A percentile compares a stretch with the other conserved stretches of the same genome.
These are phyloP conservation scores for Serendipita sp. DNA, from an alignment of 768 basidiomycete genomes.

Conservation along the genomic window DNA sequence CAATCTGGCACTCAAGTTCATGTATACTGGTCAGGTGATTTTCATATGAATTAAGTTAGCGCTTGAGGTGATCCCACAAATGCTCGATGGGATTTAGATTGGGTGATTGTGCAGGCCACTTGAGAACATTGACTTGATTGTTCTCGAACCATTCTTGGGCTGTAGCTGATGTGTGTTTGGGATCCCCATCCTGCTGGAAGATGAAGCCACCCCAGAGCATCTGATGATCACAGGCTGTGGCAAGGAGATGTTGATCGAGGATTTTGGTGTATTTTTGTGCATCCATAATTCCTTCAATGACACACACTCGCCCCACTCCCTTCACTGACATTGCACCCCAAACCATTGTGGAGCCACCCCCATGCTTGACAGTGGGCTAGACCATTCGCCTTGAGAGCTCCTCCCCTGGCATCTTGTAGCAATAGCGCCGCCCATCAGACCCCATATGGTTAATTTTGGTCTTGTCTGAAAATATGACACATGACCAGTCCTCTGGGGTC, in stretches of 20 bases:
- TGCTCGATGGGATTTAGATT: slow-evolving; percentile 24
- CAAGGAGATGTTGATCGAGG: background rate
- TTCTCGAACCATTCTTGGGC: slow-evolving; percentile 18
- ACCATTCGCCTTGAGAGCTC: background rate
- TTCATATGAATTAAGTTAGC: slow-evolving; percentile 8
- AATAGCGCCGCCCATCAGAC: background rate
- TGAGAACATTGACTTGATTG: slow-evolving; percentile 17
- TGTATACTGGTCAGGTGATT: slow-evolving; percentile 12
- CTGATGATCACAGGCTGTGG: background rate
- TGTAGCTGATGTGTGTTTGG: slow-evolving; percentile 14
- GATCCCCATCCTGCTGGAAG: slow-evolving; percentile 10
- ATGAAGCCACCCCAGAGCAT: background rate
- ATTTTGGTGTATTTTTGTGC: background rate
- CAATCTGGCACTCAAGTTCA: slow-evolving; percentile 13
- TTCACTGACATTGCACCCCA: slow-evolving; percentile 8
- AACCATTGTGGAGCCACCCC: slow-evolving; percentile 8
- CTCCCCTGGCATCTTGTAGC: background rate
- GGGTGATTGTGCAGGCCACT: slow-evolving; percentile 21
- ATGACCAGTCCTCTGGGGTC: slow-evolving; percentile 6
- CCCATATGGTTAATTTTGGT: slow-evolving; percentile 5
- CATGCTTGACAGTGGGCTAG: slow-evolving; percentile 1
- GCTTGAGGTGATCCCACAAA: slow-evolving; percentile 20
- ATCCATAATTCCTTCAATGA: slow-evolving; percentile 6
- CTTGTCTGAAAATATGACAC: slow-evolving; percentile 4
- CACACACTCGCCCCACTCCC: background rate